Evolutionary conservation across 495 filamentous ascomycete species (phyloP), one percentile per base, ranked within the genome.

Genomic region (Cairneyella variabilis): DNA sequence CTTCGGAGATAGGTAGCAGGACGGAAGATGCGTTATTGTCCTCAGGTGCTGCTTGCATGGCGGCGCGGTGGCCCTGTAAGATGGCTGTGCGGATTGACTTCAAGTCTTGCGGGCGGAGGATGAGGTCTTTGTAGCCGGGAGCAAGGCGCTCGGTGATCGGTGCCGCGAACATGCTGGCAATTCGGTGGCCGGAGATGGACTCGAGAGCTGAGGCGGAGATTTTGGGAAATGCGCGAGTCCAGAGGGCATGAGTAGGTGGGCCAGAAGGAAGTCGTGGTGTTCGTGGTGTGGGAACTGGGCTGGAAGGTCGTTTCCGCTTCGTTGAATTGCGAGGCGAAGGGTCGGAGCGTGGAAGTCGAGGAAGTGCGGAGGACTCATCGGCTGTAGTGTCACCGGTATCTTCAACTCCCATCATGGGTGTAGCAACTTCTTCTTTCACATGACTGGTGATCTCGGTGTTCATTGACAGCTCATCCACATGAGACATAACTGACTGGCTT

Each of bases 61-160:
- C 83, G 1, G 85, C 85, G 59, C 83, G 85, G 55, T 85, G 85
- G 11, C 91, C 93, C 43, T 84, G 82, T 10, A 75, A 77, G 56
- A 96, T 86, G 38, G 88, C 87, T 17, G 83, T 79, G 41, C 85
- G 84, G 64, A 96, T 93, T 7, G 80, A 81, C 55, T 96, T 96
- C 17, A 98, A 76, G 65, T 96, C 90, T 59, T 96, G 90, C 3
- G 92, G 89, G 21, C 84, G 83, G 53, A 87, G 83, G 51, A 98
- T 88, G 40, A 96, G 81, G 57, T 88, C 86, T 53, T 82, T 83
- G 66, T 98, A 98, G 3, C 91, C 90, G 1, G 89, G 89, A 0
- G 91, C 93, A 59, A 91, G 83, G 32, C 80, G 82, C 44, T 95
- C 90, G 26, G 86, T 87, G 27, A 98, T 79, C 1, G 91, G 89